Base-by-base conservation (phyloP, 805 yeast species). In the Ogataea haglerorum region DNA sequence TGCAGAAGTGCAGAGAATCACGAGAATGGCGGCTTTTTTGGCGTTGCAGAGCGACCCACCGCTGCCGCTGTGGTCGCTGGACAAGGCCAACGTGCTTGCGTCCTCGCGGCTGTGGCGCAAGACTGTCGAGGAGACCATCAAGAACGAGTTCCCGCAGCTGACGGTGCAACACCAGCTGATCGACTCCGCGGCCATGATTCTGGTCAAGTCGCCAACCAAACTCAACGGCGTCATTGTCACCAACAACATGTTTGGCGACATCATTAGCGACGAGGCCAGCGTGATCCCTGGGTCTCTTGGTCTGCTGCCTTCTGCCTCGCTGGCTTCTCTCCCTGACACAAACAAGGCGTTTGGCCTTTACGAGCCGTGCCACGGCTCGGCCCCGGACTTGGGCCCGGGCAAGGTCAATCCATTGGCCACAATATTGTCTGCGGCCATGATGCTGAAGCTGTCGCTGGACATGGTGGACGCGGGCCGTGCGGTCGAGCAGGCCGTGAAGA, bases 361-460 rank as follows among this genome's bases (percentile, higher is more conserved):
- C 64, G 99, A 93, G 70, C 98, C 99, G 52, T 91, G 97, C 61
- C 99, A 91, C 64, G 99, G 99, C 34, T 84, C 96, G 34, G 99
- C 99, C 25, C 99, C 99, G 38, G 99, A 91, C 65, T 78, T 91
- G 60, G 81, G 82, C 38, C 71, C 68, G 45, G 87, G 88, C 63
- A 84, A 86, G 69, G 99, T 90, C 44, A 91, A 91, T 68, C 99
- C 99, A 38, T 68, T 91, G 43, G 99, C 98, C 38, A 87, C 97
- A 17, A 90, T 91, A 54, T 75, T 93, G 57, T 89, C 97, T 18
- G 95, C 87, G 10, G 98, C 98, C 23, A 85, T 93, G 95, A 93
- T 93, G 98, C 76, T 93, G 68, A 80, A 91, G 58, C 76, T 93
- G 49, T 89, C 97, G 14, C 77, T 93, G 62, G 82, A 87, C 61